Percentiles rank a stretch among this genome's conserved stretches.
These are phyloP conservation scores for Neodidymelliopsis sp. DNA, from an alignment of 2,329 filamentous ascomycete genomes.

Conservation along the genomic window DNA sequence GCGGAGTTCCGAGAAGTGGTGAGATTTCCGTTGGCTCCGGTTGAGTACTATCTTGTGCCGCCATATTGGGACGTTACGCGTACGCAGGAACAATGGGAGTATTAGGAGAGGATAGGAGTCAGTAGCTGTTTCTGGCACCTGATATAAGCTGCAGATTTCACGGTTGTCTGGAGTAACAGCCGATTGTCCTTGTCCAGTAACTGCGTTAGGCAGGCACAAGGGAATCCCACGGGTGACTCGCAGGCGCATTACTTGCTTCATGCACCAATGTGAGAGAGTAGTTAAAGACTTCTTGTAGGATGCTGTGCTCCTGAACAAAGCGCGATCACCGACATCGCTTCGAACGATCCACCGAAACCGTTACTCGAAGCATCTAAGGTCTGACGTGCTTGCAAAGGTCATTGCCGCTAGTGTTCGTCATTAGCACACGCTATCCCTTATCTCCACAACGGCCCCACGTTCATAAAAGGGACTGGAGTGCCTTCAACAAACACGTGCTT, in stretches of 20 bases:
- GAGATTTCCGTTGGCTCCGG: slow-evolving; percentile 51
- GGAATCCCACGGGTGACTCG: no score
- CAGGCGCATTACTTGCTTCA: no score
- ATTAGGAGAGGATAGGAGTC: background rate
- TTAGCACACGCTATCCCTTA: background rate
- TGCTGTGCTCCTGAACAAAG: background rate
- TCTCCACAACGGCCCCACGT: background rate
- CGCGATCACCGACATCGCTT: slow-evolving; percentile 8
- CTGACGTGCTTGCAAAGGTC: slow-evolving; percentile 8
- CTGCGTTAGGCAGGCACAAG: slow-evolving; percentile 10
- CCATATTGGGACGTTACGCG: background rate
- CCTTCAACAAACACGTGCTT: background rate
- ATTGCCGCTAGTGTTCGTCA: slow-evolving; percentile 7
- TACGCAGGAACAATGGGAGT: background rate
- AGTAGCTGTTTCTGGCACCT: background rate
- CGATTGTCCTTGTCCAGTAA: background rate
- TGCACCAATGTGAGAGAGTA: background rate
- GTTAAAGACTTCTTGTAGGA: background rate
- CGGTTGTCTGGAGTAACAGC: background rate
- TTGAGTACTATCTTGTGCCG: slow-evolving; percentile 1
- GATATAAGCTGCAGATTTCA: background rate
- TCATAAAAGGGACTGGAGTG: no score
- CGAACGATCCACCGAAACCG: background rate
- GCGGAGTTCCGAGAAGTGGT: slow-evolving; percentile 51
- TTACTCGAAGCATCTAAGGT: background rate